Evolutionary conservation across 768 basidiomycete genomes (phyloP).

Genomic region (Amanita rubescens): DNA sequence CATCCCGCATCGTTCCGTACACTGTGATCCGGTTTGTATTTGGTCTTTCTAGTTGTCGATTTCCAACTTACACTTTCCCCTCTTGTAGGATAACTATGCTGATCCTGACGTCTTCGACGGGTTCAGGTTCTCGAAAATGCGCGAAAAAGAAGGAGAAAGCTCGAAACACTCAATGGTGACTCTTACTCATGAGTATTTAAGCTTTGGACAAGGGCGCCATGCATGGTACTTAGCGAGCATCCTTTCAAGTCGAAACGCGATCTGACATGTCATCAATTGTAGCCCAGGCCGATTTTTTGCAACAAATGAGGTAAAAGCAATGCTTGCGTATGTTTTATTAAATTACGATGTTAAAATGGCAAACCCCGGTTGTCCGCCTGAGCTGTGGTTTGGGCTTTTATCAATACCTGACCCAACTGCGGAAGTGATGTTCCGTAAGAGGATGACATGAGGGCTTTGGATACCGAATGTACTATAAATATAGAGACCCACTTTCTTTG

Average conservation of each 20-base stretch:
- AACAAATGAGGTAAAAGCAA: conserved; percentile 24
- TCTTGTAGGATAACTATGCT: conserved; percentile 25
- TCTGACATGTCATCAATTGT: neutral
- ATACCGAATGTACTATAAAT: too few relatives aligned
- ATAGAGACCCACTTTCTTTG: too few relatives aligned
- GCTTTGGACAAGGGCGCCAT: conserved; percentile 24
- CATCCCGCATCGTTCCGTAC: conserved; percentile 9
- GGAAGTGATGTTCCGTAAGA: conserved; percentile 28
- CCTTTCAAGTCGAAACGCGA: neutral
- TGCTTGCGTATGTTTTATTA: conserved; percentile 23
- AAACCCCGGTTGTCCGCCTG: conserved; percentile 7
- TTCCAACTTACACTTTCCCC: neutral
- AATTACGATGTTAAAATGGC: conserved; percentile 29
- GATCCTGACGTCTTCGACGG: conserved; percentile 25
- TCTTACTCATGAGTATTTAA: conserved; percentile 18
- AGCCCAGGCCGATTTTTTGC: conserved; percentile 29
- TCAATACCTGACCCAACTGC: conserved; percentile 24
- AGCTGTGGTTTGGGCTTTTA: conserved; percentile 10
- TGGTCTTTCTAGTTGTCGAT: neutral
- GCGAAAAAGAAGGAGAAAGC: conserved; percentile 19
- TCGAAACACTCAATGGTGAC: conserved; percentile 25
- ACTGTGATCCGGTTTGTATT: conserved; percentile 4
- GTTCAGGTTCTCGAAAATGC: conserved; percentile 33
- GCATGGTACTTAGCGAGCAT: conserved; percentile 9
- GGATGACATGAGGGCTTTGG: neutral